Percentiles rank a stretch among this genome's conserved stretches.
These are phyloP conservation scores for Pontederia paniculata DNA, from an alignment of 176 grass and related monocot genomes.

Conservation along the genomic window DNA sequence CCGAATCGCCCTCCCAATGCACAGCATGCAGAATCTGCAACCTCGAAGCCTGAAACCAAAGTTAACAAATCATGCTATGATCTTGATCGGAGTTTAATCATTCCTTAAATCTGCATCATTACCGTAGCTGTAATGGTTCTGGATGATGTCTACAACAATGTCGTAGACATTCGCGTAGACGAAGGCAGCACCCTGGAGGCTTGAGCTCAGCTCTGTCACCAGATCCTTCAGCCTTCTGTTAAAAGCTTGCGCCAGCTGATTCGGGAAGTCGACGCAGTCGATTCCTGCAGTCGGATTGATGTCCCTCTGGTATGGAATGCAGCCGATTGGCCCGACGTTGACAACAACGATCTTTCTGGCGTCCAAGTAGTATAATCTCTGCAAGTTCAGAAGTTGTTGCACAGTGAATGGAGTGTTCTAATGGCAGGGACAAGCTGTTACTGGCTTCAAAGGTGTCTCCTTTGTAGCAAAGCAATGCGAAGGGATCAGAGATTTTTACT, in stretches of 20 bases:
- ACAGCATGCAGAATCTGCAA: constrained; percentile 61
- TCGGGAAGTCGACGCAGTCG: constrained; percentile 80
- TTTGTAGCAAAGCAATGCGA: background rate
- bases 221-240: constrained; percentile 44
- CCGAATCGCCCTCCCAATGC: constrained; percentile 58
- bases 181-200: constrained; percentile 51
- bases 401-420: background rate
- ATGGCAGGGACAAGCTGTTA: too few species aligned
- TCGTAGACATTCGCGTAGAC: constrained; percentile 87
- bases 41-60: constrained; percentile 59
- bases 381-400: constrained; percentile 1
- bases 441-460: background rate
- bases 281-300: constrained; percentile 27
- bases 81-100: background rate
- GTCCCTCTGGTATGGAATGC: constrained; percentile 72
- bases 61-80: background rate
- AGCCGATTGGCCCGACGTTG: constrained; percentile 77
- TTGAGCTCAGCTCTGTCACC: constrained; percentile 44
- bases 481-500: constrained; percentile 11
- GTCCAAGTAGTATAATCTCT: constrained; percentile 70
- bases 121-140: constrained; percentile 55
- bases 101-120: background rate
- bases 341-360: constrained; percentile 66
- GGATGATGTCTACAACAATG: constrained; percentile 60
- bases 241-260: constrained; percentile 60